Base-by-base conservation (phyloP, 2,329 filamentous ascomycete species). In the Stromatinia cepivora region DNA sequence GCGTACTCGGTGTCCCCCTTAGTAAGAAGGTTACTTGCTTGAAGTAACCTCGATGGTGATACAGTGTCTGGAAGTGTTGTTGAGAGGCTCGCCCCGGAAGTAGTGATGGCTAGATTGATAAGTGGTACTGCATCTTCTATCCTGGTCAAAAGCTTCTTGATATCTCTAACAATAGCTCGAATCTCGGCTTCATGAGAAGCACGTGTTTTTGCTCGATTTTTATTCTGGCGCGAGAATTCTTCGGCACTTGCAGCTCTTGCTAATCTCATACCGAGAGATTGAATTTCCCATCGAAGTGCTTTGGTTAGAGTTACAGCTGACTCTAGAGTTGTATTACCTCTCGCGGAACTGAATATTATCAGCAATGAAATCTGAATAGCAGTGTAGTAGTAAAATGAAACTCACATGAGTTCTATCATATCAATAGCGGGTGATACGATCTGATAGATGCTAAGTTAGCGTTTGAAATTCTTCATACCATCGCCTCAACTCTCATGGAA, bases 121-220 rank as follows among this genome's bases (percentile, higher is more conserved):
- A 97, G 83, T 0, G 94, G 94, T 15, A 98, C 92, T 17, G 94
- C 92, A 79, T 95, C 90, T 78, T 98, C 94, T 71, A 99, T 97
- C 11, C 90, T 88, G 15, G 83, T 81, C 2, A 98, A 84, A 3
- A 99, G 81, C 17, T 82, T 84, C 77, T 89, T 92, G 76, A 97
- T 94, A 58, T 94, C 91, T 15, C 81, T 78, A 66, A 94, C 87
- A 72, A 98, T 91, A 52, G 82, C 81, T 66, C 86, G 84, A 31
- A 97, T 82, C 76, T 94, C 89, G 2, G 82, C 79, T 69, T 90
- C 85, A 70, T 86, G 88, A 70, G 86, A 81, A 20, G 84, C 84
- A 34, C 84, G 82, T 48, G 85, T 83, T 70, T 82, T 82, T 46
- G 82, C 80, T 58, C 81, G 83, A 15, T 78, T 82, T 53, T 77